Evolutionary conservation across 2,329 filamentous ascomycete genomes (phyloP).

Genomic region (Fusarium sp.): DNA sequence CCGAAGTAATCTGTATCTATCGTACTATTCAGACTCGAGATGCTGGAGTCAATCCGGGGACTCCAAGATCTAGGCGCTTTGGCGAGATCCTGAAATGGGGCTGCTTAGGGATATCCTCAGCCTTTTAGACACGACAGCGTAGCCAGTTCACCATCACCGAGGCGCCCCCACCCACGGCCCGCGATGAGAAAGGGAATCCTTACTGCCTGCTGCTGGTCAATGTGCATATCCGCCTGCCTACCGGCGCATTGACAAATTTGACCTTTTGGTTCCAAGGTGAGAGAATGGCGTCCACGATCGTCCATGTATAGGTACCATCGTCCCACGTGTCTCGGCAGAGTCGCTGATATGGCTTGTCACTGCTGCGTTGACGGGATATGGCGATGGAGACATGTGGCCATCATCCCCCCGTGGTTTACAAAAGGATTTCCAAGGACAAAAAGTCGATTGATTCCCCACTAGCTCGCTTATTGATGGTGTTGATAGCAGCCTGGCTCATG

Average conservation of each 20-base stretch:
- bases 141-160: not conserved
- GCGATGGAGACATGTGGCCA: not conserved
- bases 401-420: conserved; percentile 14
- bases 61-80: not conserved
- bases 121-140: not conserved
- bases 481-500: conserved; percentile 28
- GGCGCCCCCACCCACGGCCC: conserved; percentile 20
- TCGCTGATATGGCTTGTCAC: conserved; percentile 9
- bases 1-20: not conserved
- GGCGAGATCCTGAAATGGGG: not conserved
- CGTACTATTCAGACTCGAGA: not conserved
- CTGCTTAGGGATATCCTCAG: conserved; percentile 2
- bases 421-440: conserved; percentile 14
- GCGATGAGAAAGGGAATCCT: conserved; percentile 31
- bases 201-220: conserved; percentile 33
- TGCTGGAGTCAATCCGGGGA: conserved; percentile 5
- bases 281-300: conserved; percentile 18
- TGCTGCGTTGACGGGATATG: conserved; percentile 7
- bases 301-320: conserved; percentile 14
- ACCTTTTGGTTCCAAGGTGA: conserved; percentile 22
- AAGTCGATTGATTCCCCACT: conserved; percentile 34
- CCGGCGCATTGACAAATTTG: conserved; percentile 30
- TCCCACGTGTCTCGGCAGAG: conserved; percentile 22
- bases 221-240: conserved; percentile 25
- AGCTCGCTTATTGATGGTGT: conserved; percentile 19